Evolutionary conservation across 23 red algal species (phyloP), one percentile per base, ranked within the genome.

Genomic region (Agarophyton chilense): DNA sequence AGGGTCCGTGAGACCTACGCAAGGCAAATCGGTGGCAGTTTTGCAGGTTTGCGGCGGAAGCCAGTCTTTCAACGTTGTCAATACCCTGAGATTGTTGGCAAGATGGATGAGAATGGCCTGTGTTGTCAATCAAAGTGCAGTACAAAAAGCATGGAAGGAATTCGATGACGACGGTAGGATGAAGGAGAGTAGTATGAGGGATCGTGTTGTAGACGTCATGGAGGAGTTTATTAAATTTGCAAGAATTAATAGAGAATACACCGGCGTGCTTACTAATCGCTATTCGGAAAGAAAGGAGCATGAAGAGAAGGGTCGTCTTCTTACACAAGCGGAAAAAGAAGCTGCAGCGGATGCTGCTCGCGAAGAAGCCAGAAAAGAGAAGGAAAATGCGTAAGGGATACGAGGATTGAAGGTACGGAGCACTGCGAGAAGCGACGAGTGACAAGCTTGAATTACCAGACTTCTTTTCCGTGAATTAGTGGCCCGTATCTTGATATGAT

Each of bases 91-190:
- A 31, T 60, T 95, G 56, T 72, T 95, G 62, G 93, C 86, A 36
- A 29, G 85, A 19, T 95, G 93, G 93, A 95, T 95, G 93, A 88
- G 93, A 47, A 95, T 95, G 93, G 34, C 82, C 21, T 91, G 86
- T 35, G 81, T 90, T 21, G 72, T 79, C 39, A 95, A 95, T 73
- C 93, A 95, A 43, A 91, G 78, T 81, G 50, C 71, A 4, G 83
- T 95, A 17, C 75, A 84, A 19, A 95, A 77, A 63, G 93, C 93
- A n/a, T 91, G 93, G 93, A 90, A 83, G n/a, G 72, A 95, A 50
- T 95, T 95, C 73, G 93, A 95, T 38, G 86, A 91, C 49, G 71
- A 90, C 46, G 88, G 88, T 21, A 65, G 93, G 43, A 77, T 95
- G 70, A 95, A 95, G 50, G 83, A 77, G n/a, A 76, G 85, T 34